A percentile compares a stretch with the other conserved stretches of the same genome.
These are phyloP conservation scores for Annulohypoxylon truncatum DNA, from an alignment of 2,329 filamentous ascomycete species.

Conservation along the genomic window DNA sequence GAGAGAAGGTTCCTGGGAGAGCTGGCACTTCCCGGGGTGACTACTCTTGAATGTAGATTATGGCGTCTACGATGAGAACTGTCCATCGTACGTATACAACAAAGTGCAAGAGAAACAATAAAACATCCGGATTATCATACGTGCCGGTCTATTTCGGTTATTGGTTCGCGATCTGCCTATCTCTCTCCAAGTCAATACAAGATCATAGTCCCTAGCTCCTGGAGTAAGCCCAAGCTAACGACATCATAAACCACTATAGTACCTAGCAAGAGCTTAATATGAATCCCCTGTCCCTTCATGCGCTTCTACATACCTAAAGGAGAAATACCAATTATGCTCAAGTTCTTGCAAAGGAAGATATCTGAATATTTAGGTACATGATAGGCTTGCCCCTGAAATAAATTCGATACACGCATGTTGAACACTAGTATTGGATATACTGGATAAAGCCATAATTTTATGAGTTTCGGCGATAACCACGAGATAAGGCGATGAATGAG, in stretches of 20 bases:
- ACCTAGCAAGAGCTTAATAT: background rate
- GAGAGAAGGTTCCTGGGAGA: background rate
- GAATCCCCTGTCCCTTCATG: background rate
- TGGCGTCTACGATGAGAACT: background rate
- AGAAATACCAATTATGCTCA: background rate
- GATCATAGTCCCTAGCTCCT: no score
- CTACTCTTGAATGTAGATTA: background rate
- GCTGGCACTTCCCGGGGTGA: background rate
- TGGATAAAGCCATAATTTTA: background rate
- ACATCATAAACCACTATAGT: no score
- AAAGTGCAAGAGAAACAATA: no score
- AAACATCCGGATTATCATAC: no score
- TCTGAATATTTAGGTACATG: background rate
- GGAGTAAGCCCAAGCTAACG: no score
- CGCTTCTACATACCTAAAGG: background rate
- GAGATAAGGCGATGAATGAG: conserved; percentile 26
- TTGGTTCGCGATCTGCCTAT: background rate
- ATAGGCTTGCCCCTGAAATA: background rate
- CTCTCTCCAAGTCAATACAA: background rate
- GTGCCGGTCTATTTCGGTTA: no score
- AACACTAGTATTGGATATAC: background rate
- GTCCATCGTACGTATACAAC: background rate
- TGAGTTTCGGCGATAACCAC: background rate
- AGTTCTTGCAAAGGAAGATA: background rate
- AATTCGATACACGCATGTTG: background rate